Conservation (phyloP, 345 rosid genomes). For the Moricandia arvensis region DNA sequence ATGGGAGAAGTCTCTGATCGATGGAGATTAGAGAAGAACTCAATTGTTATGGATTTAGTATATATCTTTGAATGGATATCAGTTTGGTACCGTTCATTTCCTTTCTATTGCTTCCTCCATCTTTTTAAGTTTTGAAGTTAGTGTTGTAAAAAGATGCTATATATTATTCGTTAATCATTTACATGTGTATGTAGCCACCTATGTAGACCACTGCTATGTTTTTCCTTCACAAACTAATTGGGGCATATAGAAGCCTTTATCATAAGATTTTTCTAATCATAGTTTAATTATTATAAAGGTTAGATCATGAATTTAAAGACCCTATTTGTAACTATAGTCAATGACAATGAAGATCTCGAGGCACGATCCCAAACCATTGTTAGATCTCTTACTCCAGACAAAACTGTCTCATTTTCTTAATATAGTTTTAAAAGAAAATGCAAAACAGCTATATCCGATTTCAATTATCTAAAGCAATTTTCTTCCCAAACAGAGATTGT, state of each 20-base stretch:
- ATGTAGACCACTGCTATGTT: slow-evolving; percentile 1
- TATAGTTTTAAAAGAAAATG: slow-evolving; percentile 9
- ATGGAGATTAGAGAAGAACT: slow-evolving; percentile 18
- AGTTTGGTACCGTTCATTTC: slow-evolving; percentile 16
- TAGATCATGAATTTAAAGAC: slow-evolving; percentile 1
- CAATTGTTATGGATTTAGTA: slow-evolving; percentile 31
- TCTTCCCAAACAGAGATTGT: slow-evolving; percentile 9
- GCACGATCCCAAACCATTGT: slow-evolving; percentile 18
- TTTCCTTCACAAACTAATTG: slow-evolving; percentile 10
- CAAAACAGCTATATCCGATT: slow-evolving; percentile 18
- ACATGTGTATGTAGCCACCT: slow-evolving; percentile 22
- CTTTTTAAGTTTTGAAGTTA: slow-evolving; percentile 27
- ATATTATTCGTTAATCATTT: slow-evolving; percentile 5
- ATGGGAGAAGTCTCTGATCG: slow-evolving; percentile 21
- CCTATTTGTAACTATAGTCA: slow-evolving; percentile 13
- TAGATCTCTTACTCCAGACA: slow-evolving; percentile 4
- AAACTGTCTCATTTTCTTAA: slow-evolving; percentile 16
- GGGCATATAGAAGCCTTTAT: neutral
- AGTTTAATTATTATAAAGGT: neutral
- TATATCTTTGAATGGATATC: slow-evolving; percentile 24
- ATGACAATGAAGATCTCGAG: slow-evolving; percentile 23
- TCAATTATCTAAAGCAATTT: slow-evolving; percentile 17
- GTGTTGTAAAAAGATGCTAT: slow-evolving; percentile 25
- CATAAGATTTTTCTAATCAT: neutral
- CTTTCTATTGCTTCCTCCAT: slow-evolving; percentile 2